A percentile compares a stretch with the other conserved stretches of the same genome.
phyloP scores from a whole-genome alignment of 2,329 filamentous ascomycete genomes.

The Penicillium brevicompactum region DNA sequence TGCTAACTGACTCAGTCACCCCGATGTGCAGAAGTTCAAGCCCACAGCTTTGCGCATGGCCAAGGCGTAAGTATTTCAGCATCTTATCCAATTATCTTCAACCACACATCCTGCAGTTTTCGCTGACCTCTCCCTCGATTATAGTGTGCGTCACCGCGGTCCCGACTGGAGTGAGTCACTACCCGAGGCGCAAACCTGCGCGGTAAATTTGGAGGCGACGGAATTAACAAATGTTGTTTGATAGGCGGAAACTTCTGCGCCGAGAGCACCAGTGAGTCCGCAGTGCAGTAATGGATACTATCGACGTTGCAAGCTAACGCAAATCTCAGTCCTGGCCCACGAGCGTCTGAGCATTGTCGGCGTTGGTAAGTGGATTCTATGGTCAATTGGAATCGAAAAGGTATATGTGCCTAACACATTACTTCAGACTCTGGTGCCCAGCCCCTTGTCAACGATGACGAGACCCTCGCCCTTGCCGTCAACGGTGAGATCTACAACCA shows the following conservation, averaged over 20 bases:
- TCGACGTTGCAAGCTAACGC: constrained; percentile 24
- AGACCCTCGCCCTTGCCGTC: constrained; percentile 86
- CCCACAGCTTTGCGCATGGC: constrained; percentile 88
- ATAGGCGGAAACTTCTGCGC: constrained; percentile 83
- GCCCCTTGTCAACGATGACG: constrained; percentile 89
- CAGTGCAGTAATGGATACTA: neutral
- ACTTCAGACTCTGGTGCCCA: constrained; percentile 85
- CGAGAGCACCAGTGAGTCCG: constrained; percentile 81
- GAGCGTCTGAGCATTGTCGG: constrained; percentile 97
- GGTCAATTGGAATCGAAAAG: constrained; percentile 7
- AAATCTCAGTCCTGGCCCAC: constrained; percentile 78
- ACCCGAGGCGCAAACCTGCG: constrained; percentile 11
- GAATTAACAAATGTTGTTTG: constrained; percentile 24
- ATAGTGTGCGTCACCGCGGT: constrained; percentile 88
- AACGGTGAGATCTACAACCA: constrained; percentile 99
- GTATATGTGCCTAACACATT: constrained; percentile 14
- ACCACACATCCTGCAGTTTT: constrained; percentile 1
- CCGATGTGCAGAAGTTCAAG: constrained; percentile 96
- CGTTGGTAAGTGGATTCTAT: constrained; percentile 65
- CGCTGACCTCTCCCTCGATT: constrained; percentile 35
- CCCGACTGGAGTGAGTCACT: constrained; percentile 91
- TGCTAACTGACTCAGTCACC: constrained; percentile 60
- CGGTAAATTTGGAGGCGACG: constrained; percentile 6
- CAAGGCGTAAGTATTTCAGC: constrained; percentile 72
- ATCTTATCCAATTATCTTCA: neutral